Evolutionary conservation across 495 filamentous ascomycete species (phyloP).

Genomic region (Patellaria atrata): DNA sequence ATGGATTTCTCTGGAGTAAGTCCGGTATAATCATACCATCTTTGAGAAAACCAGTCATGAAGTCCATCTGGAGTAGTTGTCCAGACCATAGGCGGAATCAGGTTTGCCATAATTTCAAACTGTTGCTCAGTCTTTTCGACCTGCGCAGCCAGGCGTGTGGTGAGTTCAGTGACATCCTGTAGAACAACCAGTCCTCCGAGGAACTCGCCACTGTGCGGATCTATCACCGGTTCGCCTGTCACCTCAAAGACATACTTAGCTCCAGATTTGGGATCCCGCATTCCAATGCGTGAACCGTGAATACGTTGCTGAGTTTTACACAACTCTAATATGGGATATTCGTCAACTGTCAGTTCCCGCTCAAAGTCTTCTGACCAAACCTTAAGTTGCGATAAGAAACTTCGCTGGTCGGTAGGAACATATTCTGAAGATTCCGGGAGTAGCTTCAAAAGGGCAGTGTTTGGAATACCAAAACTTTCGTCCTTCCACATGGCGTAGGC

Average conservation of each 20-base stretch:
- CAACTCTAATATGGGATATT: slow-evolving; percentile 47
- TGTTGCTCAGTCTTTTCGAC: slow-evolving; percentile 47
- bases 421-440: slow-evolving; percentile 31
- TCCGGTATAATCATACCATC: slow-evolving; percentile 62
- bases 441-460: slow-evolving; percentile 43
- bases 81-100: slow-evolving; percentile 58
- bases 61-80: slow-evolving; percentile 43
- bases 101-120: slow-evolving; percentile 55
- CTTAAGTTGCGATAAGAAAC: slow-evolving; percentile 38
- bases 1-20: slow-evolving; percentile 37
- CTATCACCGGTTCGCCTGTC: slow-evolving; percentile 42
- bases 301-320: slow-evolving; percentile 41
- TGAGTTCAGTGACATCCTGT: slow-evolving; percentile 49
- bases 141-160: slow-evolving; percentile 44
- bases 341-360: slow-evolving; percentile 35
- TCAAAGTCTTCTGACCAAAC: slow-evolving; percentile 50
- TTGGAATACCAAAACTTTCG: slow-evolving; percentile 47
- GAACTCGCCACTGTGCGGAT: slow-evolving; percentile 48
- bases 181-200: slow-evolving; percentile 49
- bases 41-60: slow-evolving; percentile 51
- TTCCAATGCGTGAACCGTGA: slow-evolving; percentile 40
- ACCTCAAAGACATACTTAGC: slow-evolving; percentile 39
- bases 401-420: slow-evolving; percentile 33
- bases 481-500: slow-evolving; percentile 62
- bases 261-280: slow-evolving; percentile 34